Conservation (phyloP, 805 yeast species). For the Isabelozyma gotoi region DNA sequence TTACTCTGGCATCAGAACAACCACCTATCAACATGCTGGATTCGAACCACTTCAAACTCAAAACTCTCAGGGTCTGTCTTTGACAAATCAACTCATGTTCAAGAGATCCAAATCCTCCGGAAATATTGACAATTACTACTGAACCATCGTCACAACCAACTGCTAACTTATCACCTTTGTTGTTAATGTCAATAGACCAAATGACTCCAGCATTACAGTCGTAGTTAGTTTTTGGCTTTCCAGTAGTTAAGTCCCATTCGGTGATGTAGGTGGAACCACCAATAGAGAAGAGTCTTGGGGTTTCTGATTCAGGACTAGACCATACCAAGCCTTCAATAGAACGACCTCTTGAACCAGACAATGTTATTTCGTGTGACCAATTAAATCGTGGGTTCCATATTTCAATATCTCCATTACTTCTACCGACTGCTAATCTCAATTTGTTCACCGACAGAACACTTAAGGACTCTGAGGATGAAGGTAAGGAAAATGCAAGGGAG, state of each 20-base stretch:
- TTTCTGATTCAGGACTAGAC: conserved; percentile 51
- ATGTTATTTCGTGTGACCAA: conserved; percentile 74
- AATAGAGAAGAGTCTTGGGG: conserved; percentile 78
- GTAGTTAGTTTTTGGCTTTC: conserved; percentile 68
- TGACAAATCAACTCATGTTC: conserved; percentile 77
- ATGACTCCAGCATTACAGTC: conserved; percentile 93
- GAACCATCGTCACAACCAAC: conserved; percentile 96
- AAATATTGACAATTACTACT: conserved; percentile 78
- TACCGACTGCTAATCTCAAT: conserved; percentile 83
- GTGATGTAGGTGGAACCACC: conserved; percentile 92
- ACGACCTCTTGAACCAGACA: conserved; percentile 79
- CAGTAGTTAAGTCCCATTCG: conserved; percentile 85
- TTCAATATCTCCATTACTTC: conserved; percentile 93
- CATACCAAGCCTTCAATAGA: conserved; percentile 90
- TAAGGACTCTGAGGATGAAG: conserved; percentile 41
- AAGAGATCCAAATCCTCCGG: conserved; percentile 81
- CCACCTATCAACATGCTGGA: conserved; percentile 78
- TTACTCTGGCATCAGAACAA: conserved; percentile 89
- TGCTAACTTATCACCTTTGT: conserved; percentile 62
- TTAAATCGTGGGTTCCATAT: conserved; percentile 85
- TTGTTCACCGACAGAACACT: conserved; percentile 44
- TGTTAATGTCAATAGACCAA: conserved; percentile 80
- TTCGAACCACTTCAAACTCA: conserved; percentile 74
- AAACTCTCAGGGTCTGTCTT: conserved; percentile 79
- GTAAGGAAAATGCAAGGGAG: conserved; percentile 72